Base-by-base conservation (phyloP, 2,329 filamentous ascomycete species). In the Dactylellina parvicollis region DNA sequence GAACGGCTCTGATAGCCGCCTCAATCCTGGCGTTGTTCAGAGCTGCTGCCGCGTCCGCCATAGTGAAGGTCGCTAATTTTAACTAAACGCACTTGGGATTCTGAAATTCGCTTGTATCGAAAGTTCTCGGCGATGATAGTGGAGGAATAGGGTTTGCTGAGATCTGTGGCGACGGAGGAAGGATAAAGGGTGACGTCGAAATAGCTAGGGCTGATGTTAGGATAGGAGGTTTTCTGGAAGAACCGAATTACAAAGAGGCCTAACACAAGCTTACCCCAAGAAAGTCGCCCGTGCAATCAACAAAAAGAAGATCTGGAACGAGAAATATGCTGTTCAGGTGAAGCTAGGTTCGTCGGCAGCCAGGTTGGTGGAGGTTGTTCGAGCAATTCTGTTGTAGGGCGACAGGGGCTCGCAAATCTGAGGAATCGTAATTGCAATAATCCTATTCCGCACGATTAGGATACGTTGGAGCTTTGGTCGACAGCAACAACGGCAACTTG, bases 1-100 rank as follows among this genome's bases (percentile, higher is more conserved):
- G 89, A 79, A 99, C 92, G 74, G 95, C 95, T 81, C 91, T 92
- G 80, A 94, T 90, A 78, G 92, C 90, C 87, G 92, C 94, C 83
- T 96, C 92, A 80, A 97, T 86, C 81, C 90, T 88, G 47, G 75
- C 79, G 79, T 81, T 71, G 44, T 76, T 77, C 47, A 77, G 22
- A 40, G 76, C 74, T 66, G 75, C 75, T 66, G 67, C 70, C 32
- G 74, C 57, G 47, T 78, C 77, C 72, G 76, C 72, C 77, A 78
- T 78, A 30, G 4, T 66, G 36, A 49, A 69, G 55, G 49, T 50
- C 24, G 52, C 24, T 18, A 24, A 40, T 67, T 57, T 67, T 24
- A 50, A 49, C 42, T 67, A 57, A 22, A 55, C 24, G 3, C 42
- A 24, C 32, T 28, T 16, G 32, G 57, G 26, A 46, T 5, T 42